These are phyloP conservation scores for Jatropha multifida DNA, from an alignment of 441 rosid species.

Conservation along the genomic window DNA sequence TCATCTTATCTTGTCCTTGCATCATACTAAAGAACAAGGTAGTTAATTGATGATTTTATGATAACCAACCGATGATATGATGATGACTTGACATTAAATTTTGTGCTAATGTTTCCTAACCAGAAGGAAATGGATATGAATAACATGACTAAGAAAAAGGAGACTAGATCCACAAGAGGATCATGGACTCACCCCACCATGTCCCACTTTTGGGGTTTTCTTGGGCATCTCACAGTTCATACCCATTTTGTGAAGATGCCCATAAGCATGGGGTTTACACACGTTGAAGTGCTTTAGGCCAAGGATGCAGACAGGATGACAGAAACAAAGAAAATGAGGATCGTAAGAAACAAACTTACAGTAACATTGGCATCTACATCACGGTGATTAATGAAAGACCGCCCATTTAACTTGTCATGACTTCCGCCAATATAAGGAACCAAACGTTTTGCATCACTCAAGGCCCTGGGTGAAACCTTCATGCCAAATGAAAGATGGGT, in stretches of 20 bases:
- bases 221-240: constrained; percentile 9
- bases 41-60: background rate
- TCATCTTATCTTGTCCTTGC: background rate
- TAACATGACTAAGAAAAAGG: constrained; percentile 6
- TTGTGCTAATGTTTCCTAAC: background rate
- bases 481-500: constrained; percentile 85
- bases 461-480: constrained; percentile 50
- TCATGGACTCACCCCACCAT: background rate
- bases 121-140: background rate
- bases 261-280: background rate
- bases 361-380: constrained; percentile 92
- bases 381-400: constrained; percentile 70
- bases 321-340: constrained; percentile 15
- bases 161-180: background rate
- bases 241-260: constrained; percentile 1
- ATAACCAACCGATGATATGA: background rate
- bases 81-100: background rate
- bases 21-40: background rate
- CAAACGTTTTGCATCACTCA: constrained; percentile 66
- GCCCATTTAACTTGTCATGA: constrained; percentile 82
- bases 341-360: constrained; percentile 49
- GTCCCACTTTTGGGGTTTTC: background rate
- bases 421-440: constrained; percentile 79
- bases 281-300: constrained; percentile 1
- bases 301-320: constrained; percentile 3